Percentiles rank a stretch among this genome's conserved stretches.
Evolutionary conservation across 1,139 yeast species (phyloP).

Genomic region (Protomyces lactucae-debilis): DNA sequence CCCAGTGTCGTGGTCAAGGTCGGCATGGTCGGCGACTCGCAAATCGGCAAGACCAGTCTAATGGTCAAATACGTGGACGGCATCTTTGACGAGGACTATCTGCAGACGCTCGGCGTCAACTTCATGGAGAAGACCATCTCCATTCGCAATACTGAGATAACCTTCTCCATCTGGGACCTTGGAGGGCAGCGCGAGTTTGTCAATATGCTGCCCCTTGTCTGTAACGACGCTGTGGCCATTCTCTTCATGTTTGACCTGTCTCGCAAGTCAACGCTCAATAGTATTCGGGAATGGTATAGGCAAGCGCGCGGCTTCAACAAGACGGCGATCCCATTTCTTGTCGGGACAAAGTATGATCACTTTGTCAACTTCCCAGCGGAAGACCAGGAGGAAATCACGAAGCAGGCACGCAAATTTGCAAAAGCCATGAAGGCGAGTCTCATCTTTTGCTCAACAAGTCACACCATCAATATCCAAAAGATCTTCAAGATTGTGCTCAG

Average conservation of each 20-base stretch:
- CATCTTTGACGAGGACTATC: conserved; percentile 23
- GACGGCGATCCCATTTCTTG: conserved; percentile 84
- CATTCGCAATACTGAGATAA: conserved; percentile 80
- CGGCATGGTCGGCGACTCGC: conserved; percentile 94
- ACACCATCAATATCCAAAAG: conserved; percentile 88
- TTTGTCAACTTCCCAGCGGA: conserved; percentile 65
- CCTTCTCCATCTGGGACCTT: conserved; percentile 91
- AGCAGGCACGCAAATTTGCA: conserved; percentile 81
- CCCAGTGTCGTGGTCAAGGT: conserved; percentile 69
- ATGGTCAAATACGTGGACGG: conserved; percentile 93
- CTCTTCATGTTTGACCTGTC: conserved; percentile 90
- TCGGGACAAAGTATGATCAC: conserved; percentile 91
- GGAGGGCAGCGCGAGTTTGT: conserved; percentile 97
- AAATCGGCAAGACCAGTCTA: conserved; percentile 93
- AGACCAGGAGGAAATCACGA: conserved; percentile 81
- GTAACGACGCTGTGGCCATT: conserved; percentile 90
- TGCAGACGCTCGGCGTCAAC: conserved; percentile 64
- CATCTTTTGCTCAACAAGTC: conserved; percentile 86
- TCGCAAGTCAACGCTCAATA: conserved; percentile 75
- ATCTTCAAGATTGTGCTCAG: conserved; percentile 87
- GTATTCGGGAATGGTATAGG: conserved; percentile 90
- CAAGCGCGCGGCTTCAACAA: conserved; percentile 86
- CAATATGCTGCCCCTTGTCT: conserved; percentile 91
- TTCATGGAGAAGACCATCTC: conserved; percentile 89
- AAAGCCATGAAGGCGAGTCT: conserved; percentile 87